Conservation (phyloP, 2,329 filamentous ascomycete species). For the Cadophora luteo-olivacea region DNA sequence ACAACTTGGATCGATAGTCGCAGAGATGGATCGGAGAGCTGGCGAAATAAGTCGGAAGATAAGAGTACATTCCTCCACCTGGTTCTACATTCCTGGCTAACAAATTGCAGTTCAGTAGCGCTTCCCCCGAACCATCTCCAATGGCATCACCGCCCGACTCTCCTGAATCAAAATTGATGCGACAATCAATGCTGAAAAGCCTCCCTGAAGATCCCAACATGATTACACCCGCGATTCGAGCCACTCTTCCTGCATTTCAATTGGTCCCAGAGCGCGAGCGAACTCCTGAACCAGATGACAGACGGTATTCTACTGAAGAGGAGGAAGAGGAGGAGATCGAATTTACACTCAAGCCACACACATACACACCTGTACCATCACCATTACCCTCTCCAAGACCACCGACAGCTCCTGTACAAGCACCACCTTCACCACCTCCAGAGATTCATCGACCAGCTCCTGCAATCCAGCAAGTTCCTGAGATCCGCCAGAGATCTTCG, state of each 20-base stretch:
- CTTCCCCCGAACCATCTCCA: constrained; percentile 19
- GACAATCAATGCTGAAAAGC: constrained; percentile 40
- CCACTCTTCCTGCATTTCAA: constrained; percentile 41
- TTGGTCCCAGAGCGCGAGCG: constrained; percentile 41
- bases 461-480: constrained; percentile 26
- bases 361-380: constrained; percentile 42
- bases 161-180: constrained; percentile 35
- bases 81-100: constrained; percentile 21
- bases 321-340: constrained; percentile 31
- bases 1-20: constrained; percentile 77
- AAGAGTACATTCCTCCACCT: constrained; percentile 60
- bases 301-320: constrained; percentile 17
- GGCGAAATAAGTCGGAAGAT: constrained; percentile 82
- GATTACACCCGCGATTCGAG: constrained; percentile 42
- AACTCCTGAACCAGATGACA: constrained; percentile 33
- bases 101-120: constrained; percentile 32
- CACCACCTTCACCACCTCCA: constrained; percentile 27
- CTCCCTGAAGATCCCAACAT: constrained; percentile 40
- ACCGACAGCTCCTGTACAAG: constrained; percentile 18
- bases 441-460: constrained; percentile 29
- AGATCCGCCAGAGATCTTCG: constrained; percentile 36
- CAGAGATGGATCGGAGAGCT: constrained; percentile 85
- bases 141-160: constrained; percentile 31
- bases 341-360: constrained; percentile 43
- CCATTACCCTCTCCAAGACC: constrained; percentile 33